Evolutionary conservation across 768 basidiomycete genomes (phyloP), one percentile per base, ranked within the genome.

Genomic region (Amanita exitialis): DNA sequence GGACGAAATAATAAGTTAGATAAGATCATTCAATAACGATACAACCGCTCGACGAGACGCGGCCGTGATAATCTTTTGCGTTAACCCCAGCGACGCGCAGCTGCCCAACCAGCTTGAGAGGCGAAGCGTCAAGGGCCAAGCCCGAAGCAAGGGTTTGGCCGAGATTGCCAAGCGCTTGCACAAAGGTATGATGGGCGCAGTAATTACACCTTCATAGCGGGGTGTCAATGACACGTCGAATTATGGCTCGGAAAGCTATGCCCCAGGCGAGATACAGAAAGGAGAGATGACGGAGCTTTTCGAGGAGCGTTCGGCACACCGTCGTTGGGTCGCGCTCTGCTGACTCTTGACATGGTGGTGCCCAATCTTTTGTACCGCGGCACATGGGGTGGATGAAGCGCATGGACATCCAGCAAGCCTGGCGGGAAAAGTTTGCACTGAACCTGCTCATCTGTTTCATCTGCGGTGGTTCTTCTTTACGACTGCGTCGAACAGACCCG

Each of bases 371-470:
- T 2, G 65, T 83, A 47, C 69, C 98, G 38, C 73, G 66, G 8
- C 82, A 77, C 62, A 55, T 90, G 48, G 93, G 95, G 1, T 76
- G 90, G 25, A 96, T 97, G 93, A 96, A 97, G 69, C 85, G 95
- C 6, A 65, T 85, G 55, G 96, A 99, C 59, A 76, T 99, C 20
- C 80, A 86, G 21, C 92, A 97, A 65, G 96, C 96, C 1, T 99
- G 96, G 96, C 73, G 95, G 53, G 96, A 98, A 68, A 98, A 99
- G 66, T 73, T 97, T 1, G 90, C 91, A 2, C 78, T 97, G 61
- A 97, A 98, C 66, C 66, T 99, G 53, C 72, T 99, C 67, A 98
- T 99, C 59, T 97, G 94, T 94, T 81, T 96, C 61, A 72, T 89
- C 27, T 97, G 93, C 56, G 85, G 66, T n/a, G n/a, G n/a, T n/a